Base-by-base conservation (phyloP, 2,329 filamentous ascomycete genomes). In the Leptographium radiaticola region DNA sequence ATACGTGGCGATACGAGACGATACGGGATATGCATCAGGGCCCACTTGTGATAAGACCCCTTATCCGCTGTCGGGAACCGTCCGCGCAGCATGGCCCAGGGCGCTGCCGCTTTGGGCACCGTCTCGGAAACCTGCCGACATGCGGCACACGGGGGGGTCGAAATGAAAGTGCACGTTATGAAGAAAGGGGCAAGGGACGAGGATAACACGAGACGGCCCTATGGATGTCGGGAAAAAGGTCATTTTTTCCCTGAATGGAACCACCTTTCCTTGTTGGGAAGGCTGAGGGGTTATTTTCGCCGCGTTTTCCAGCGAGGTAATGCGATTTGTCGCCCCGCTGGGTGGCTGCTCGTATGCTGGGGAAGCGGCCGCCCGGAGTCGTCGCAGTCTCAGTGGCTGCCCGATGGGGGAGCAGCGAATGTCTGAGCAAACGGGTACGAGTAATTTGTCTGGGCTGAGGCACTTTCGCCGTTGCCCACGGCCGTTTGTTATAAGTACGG, bases 271-370 rank as follows among this genome's bases (percentile, higher is more conserved):
- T 44, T 25, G 42, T 44, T 38, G 18, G 45, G 43, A 47, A 39
- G 47, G 53, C 55, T 58, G 58, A 58, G 58, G 57, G 58, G 58
- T 54, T 49, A 46, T 58, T 57, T 58, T 59, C 57, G 54, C 57
- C 57, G 58, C 57, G 55, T 54, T 58, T 57, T 59, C 54, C 55
- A 59, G 58, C 58, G 58, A 56, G 43, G 49, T 40, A 38, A 46
- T 53, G 45, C 44, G 25, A 55, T 52, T 57, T 52, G 53, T 36
- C 40, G 42, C 40, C 47, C 43, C 51, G 48, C 48, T 40, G 36
- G 48, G 18, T 42, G 36, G 38, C 38, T 20, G 25, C 46, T 49
- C 44, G 40, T 43, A 43, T 43, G 40, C 40, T 43, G 40, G 25
- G 44, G 25, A 16, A 47, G 31, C 31, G 46, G 46, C 20, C 6